Conservation (phyloP, 306 rosid species). For the Rosa lucieae region DNA sequence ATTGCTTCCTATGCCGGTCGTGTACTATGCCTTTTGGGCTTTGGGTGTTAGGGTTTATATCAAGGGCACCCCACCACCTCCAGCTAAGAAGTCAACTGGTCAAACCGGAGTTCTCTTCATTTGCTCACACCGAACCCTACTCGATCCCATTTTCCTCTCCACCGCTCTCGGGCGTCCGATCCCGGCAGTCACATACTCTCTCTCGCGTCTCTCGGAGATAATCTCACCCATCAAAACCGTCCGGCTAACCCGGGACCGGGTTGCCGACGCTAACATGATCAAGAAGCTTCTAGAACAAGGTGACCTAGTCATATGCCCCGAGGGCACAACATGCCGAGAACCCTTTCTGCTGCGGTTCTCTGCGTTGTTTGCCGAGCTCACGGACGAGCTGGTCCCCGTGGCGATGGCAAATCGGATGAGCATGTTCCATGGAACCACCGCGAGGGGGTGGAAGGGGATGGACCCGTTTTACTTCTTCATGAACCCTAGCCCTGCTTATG, state of each 20-base stretch:
- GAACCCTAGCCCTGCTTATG: slow-evolving; percentile 83
- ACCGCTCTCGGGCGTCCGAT: slow-evolving; percentile 70
- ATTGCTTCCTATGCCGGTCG: slow-evolving; percentile 63
- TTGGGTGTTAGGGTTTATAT: slow-evolving; percentile 66
- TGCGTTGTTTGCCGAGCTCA: slow-evolving; percentile 59
- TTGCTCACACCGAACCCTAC: slow-evolving; percentile 73
- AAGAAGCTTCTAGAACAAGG: slow-evolving; percentile 59
- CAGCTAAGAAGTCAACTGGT: slow-evolving; percentile 36
- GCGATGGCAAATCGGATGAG: slow-evolving; percentile 78
- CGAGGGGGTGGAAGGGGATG: slow-evolving; percentile 86
- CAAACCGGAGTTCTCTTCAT: slow-evolving; percentile 60
- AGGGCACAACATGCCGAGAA: slow-evolving; percentile 78
- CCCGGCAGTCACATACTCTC: slow-evolving; percentile 74
- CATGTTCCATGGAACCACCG: slow-evolving; percentile 82
- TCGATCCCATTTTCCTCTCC: slow-evolving; percentile 81
- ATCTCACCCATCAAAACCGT: slow-evolving; percentile 77
- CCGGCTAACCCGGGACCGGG: slow-evolving; percentile 55
- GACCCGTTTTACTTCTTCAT: slow-evolving; percentile 87
- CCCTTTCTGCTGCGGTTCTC: slow-evolving; percentile 74
- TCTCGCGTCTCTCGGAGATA: slow-evolving; percentile 73
- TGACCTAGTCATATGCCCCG: slow-evolving; percentile 71
- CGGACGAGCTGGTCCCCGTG: slow-evolving; percentile 68
- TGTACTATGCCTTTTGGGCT: slow-evolving; percentile 63
- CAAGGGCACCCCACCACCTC: slow-evolving; percentile 68
- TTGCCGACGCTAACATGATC: slow-evolving; percentile 61